Percentiles rank a stretch among this genome's conserved stretches.
phyloP scores from a whole-genome alignment of 2,329 filamentous ascomycete species.

The Fusarium sp. region DNA sequence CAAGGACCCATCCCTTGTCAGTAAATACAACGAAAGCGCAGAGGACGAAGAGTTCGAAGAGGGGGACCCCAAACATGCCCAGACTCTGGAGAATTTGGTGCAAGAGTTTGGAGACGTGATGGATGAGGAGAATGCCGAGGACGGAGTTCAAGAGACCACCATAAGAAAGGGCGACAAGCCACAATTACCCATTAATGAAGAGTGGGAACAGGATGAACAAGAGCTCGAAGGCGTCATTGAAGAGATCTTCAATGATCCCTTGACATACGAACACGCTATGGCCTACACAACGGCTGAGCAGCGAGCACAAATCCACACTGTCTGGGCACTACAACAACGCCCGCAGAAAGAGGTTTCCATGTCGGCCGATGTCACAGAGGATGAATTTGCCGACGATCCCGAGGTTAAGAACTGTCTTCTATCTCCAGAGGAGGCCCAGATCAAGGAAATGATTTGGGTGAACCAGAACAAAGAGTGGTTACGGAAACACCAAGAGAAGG shows the following conservation, averaged over 20 bases:
- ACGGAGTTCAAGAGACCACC: slow-evolving; percentile 29
- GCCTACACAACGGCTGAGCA: slow-evolving; percentile 70
- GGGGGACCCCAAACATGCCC: slow-evolving; percentile 43
- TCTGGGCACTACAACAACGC: slow-evolving; percentile 64
- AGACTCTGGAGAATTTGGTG: slow-evolving; percentile 58
- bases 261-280: slow-evolving; percentile 68
- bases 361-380: slow-evolving; percentile 76
- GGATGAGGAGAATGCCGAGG: slow-evolving; percentile 49
- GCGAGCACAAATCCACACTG: slow-evolving; percentile 66
- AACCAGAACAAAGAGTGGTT: slow-evolving; percentile 96
- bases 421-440: slow-evolving; percentile 76
- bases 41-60: slow-evolving; percentile 23
- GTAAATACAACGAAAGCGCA: slow-evolving; percentile 30
- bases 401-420: slow-evolving; percentile 88
- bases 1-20: slow-evolving; percentile 50
- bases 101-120: slow-evolving; percentile 60
- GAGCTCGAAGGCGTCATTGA: slow-evolving; percentile 78
- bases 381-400: slow-evolving; percentile 89
- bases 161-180: slow-evolving; percentile 53
- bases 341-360: slow-evolving; percentile 66
- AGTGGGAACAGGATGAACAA: slow-evolving; percentile 73
- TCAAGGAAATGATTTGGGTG: slow-evolving; percentile 95
- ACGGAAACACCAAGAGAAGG: slow-evolving; percentile 85
- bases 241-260: slow-evolving; percentile 74
- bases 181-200: slow-evolving; percentile 69